Evolutionary conservation across 805 yeast genomes (phyloP).

Genomic region (Nakazawaea wyomingensis): DNA sequence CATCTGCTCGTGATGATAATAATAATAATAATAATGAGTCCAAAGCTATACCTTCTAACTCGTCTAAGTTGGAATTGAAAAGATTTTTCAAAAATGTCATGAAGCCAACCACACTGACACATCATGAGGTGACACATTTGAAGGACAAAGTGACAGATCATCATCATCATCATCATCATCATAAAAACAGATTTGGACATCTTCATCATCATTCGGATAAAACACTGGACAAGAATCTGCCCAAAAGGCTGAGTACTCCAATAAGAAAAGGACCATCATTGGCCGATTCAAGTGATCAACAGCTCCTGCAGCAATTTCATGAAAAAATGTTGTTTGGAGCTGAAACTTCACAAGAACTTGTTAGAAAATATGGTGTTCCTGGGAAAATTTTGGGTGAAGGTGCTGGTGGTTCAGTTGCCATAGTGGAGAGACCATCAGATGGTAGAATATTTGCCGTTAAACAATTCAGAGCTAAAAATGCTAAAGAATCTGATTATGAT

Average conservation of each 20-base stretch:
- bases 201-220: not conserved
- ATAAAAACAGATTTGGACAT: not conserved
- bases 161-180: slow-evolving; percentile 13
- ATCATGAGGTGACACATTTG: slow-evolving; percentile 12
- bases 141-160: slow-evolving; percentile 15
- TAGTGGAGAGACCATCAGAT: slow-evolving; percentile 58
- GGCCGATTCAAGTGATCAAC: not conserved
- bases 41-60: not conserved
- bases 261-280: not conserved
- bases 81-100: slow-evolving; percentile 37
- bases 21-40: not conserved
- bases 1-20: no score
- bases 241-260: no score
- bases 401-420: slow-evolving; percentile 90
- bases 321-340: slow-evolving; percentile 32
- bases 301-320: slow-evolving; percentile 5
- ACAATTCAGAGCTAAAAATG: slow-evolving; percentile 66
- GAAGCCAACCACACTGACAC: slow-evolving; percentile 8
- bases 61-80: slow-evolving; percentile 29
- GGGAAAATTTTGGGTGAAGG: slow-evolving; percentile 84
- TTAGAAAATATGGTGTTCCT: slow-evolving; percentile 67
- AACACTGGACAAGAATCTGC: not conserved
- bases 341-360: slow-evolving; percentile 33
- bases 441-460: slow-evolving; percentile 77
- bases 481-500: slow-evolving; percentile 58